Evolutionary conservation across 257 asterid species (phyloP), one percentile per base, ranked within the genome.

Genomic region (Agastache rugosa): DNA sequence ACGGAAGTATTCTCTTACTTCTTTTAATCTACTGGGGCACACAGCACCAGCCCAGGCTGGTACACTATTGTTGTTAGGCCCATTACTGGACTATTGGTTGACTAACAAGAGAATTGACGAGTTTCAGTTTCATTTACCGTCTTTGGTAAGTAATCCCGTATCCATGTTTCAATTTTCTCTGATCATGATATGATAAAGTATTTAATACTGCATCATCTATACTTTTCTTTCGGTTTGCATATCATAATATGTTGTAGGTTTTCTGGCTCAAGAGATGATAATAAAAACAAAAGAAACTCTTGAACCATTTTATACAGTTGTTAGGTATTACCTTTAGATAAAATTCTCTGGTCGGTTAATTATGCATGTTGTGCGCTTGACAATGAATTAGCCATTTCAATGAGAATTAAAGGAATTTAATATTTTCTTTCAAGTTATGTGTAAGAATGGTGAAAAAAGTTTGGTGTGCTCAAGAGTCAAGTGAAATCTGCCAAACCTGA

Each of bases 31-130:
- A 69, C 93, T 95, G 78, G 99, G 99, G 56, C 99, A 95, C 82
- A 92, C 98, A 34, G 98, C 99, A 74, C 99, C 99, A 17, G 95
- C 83, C 59, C 99, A 92, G 85, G 99, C 99, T 76, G 98, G 78
- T 63, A 83, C 98, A n/a, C 82, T 95, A 71, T 78, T 95, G 79
- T 64, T 90, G 76, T 2, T 92, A 62, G 99, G 99, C 75, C 98
- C 99, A 6, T 85, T 95, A 81, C 81, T 95, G 78, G 99, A 95
- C 89, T 93, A 93, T 77, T 92, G 97, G 99, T 80, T 95, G 89
- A 95, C 98, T 39, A 78, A 76, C 91, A 90, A 89, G 84, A 90
- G 99, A 78, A 84, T 95, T 54, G 97, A 92, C 64, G 89, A 86
- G 74, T 95, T 75, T 74, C 75, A 83, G 42, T 92, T 87, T 78